These are phyloP conservation scores for Perkinsus chesapeaki DNA, from an alignment of 169 alveolate genomes.

Conservation along the genomic window DNA sequence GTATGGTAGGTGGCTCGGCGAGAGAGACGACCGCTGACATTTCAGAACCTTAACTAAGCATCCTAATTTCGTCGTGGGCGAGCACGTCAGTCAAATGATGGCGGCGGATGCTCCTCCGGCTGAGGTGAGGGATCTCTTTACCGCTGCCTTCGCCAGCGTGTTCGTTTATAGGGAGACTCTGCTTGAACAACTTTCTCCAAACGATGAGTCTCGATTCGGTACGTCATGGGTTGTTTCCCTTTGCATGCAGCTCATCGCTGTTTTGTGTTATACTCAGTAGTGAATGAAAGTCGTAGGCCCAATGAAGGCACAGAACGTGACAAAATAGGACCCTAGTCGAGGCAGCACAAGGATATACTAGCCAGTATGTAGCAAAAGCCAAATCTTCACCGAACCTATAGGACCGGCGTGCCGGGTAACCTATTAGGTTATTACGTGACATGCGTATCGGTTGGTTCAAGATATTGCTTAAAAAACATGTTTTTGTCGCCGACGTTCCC, in stretches of 20 bases:
- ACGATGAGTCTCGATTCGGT: not conserved
- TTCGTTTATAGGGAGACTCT: not conserved
- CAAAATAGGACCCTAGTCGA: no score
- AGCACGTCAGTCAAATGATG: not conserved
- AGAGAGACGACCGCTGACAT: not conserved
- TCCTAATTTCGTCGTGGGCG: conserved; percentile 1
- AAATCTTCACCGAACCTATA: no score
- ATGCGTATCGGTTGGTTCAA: no score
- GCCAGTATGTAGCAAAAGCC: no score
- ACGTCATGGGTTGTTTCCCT: not conserved
- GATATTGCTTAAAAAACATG: no score
- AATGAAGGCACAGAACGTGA: no score
- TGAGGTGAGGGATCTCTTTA: not conserved
- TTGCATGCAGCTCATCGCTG: not conserved
- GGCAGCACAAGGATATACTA: no score
- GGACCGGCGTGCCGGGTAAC: no score
- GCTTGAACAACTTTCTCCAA: not conserved
- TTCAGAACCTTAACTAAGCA: not conserved
- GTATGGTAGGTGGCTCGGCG: not conserved
- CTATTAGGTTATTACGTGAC: no score
- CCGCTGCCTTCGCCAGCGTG: not conserved
- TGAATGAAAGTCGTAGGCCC: not conserved
- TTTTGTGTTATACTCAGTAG: not conserved
- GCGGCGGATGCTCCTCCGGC: not conserved
- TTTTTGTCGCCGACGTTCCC: no score